These are phyloP conservation scores for Rhododendron williamsianum DNA, from an alignment of 148 eudicot species.

Conservation along the genomic window DNA sequence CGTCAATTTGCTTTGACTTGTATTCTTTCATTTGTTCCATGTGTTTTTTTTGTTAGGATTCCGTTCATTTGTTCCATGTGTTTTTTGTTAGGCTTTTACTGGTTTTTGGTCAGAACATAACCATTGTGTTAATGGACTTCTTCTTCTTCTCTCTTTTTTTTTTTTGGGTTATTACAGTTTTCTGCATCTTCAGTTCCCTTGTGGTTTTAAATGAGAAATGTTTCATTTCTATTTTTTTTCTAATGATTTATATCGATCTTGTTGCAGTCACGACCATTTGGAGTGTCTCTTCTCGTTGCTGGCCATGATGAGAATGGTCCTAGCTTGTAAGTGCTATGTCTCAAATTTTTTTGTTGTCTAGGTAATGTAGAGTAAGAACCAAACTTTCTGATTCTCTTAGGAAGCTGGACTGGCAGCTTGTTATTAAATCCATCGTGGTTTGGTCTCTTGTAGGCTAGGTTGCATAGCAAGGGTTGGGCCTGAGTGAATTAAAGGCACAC, in stretches of 20 bases:
- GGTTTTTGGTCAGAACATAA: background rate
- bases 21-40: background rate
- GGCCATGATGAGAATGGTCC: slow-evolving; percentile 93
- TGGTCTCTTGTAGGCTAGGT: background rate
- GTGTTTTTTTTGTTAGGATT: background rate
- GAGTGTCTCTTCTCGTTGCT: slow-evolving; percentile 79
- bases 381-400: background rate
- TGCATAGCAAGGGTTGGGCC: background rate
- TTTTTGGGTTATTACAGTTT: too few species aligned
- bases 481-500: background rate
- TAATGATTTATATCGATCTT: slow-evolving; percentile 1
- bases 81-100: background rate
- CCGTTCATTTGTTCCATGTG: too few species aligned
- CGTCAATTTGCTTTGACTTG: background rate
- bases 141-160: background rate
- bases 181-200: background rate
- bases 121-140: background rate
- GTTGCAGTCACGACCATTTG: slow-evolving; percentile 84
- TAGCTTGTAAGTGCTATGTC: slow-evolving; percentile 64
- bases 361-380: background rate
- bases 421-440: background rate
- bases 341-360: background rate
- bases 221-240: background rate
- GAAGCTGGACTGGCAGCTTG: too few species aligned
- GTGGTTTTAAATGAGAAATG: background rate